A percentile compares a stretch with the other conserved stretches of the same genome.
phyloP scores from a whole-genome alignment of 306 rosid species.

The Quercus mongolica region DNA sequence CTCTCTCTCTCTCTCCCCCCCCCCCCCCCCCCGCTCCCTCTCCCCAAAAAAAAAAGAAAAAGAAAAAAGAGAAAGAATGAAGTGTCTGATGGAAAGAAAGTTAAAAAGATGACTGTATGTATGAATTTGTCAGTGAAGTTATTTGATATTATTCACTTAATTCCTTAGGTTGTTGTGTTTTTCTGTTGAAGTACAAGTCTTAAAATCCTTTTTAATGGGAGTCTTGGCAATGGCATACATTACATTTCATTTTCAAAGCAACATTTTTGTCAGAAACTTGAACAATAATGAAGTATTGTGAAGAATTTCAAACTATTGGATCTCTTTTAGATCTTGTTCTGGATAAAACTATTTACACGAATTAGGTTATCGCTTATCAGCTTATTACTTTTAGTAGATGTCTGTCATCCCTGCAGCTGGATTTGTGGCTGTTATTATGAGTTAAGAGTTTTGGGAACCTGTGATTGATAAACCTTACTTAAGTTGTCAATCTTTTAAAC shows the following conservation, averaged over 20 bases:
- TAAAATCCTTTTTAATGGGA: not conserved
- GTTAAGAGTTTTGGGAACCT: not conserved
- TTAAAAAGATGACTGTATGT: not conserved
- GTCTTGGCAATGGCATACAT: not conserved
- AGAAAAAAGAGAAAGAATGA: no score
- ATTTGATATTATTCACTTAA: not conserved
- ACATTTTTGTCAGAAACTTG: not conserved
- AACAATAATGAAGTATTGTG: not conserved
- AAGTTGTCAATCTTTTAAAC: not conserved
- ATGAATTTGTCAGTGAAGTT: not conserved
- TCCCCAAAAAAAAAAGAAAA: not conserved
- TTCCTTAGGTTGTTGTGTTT: not conserved
- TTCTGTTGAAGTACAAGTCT: not conserved
- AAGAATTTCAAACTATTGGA: not conserved
- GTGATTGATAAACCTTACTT: not conserved
- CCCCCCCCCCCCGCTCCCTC: no score
- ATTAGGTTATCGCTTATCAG: constrained; percentile 6
- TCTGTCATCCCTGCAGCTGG: not conserved
- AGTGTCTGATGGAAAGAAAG: not conserved
- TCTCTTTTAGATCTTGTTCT: not conserved
- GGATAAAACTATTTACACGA: not conserved
- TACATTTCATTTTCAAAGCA: not conserved
- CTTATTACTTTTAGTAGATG: not conserved
- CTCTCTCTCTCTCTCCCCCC: no score
- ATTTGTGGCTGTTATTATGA: not conserved